Evolutionary conservation across 192 early-diverging fungal genomes (phyloP).

Genomic region (Coemansia sp.): DNA sequence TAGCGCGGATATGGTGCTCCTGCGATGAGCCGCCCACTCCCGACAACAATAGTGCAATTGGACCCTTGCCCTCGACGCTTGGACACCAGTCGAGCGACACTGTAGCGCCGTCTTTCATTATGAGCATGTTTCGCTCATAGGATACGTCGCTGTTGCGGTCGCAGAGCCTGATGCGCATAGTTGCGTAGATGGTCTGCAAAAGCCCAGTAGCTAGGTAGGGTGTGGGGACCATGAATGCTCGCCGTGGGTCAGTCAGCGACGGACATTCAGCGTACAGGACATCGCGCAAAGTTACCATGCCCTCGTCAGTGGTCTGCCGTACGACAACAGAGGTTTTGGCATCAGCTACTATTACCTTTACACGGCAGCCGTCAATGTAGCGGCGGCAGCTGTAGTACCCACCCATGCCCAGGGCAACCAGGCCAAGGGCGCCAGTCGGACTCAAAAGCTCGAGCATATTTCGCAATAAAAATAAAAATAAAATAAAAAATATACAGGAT

Average conservation of each 20-base stretch:
- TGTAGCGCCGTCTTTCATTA: constrained; percentile 81
- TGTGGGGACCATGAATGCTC: constrained; percentile 70
- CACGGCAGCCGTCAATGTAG: constrained; percentile 41
- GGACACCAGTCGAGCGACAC: constrained; percentile 87
- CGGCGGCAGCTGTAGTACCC: constrained; percentile 21
- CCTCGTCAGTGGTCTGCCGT: constrained; percentile 31
- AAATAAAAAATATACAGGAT: background rate
- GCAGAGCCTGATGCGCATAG: constrained; percentile 49
- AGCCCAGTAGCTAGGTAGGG: constrained; percentile 76
- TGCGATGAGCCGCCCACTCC: constrained; percentile 94
- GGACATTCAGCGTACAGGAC: constrained; percentile 55
- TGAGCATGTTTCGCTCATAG: constrained; percentile 56
- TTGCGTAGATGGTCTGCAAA: constrained; percentile 66
- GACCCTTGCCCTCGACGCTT: constrained; percentile 50
- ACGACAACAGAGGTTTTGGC: constrained; percentile 38
- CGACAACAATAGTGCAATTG: constrained; percentile 77
- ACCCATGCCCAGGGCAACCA: constrained; percentile 24
- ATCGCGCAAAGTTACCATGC: constrained; percentile 36
- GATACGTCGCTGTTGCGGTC: constrained; percentile 24
- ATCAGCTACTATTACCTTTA: constrained; percentile 32
- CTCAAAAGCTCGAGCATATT: constrained; percentile 28
- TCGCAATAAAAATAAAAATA: background rate
- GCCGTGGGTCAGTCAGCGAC: constrained; percentile 58
- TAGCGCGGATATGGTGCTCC: constrained; percentile 80
- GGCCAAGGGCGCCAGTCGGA: constrained; percentile 28